These are phyloP conservation scores for Colletotrichum lupini DNA, from an alignment of 2,329 filamentous ascomycete species.

Conservation along the genomic window DNA sequence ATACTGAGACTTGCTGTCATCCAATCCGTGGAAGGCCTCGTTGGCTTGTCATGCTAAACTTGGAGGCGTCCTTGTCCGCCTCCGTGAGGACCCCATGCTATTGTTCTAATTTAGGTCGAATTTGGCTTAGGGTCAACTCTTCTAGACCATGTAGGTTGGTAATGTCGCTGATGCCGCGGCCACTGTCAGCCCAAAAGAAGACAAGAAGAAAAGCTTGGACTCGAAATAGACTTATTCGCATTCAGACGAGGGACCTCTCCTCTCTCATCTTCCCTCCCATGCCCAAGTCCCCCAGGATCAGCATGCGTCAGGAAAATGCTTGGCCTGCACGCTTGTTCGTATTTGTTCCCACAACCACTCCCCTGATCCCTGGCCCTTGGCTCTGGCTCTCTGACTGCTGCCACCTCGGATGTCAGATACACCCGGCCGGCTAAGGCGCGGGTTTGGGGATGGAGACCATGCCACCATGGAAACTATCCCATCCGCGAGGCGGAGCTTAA, in stretches of 20 bases:
- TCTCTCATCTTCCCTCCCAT: not conserved
- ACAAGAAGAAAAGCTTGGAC: not conserved
- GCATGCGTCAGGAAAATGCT: not conserved
- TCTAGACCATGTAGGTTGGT: too few relatives aligned
- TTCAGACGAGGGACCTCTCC: not conserved
- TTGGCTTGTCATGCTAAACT: not conserved
- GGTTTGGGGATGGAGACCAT: not conserved
- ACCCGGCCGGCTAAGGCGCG: not conserved
- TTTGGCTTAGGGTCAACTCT: not conserved
- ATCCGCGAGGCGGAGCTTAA: conserved; percentile 14
- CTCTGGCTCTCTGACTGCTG: not conserved
- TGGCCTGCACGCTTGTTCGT: not conserved
- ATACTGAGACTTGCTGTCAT: not conserved
- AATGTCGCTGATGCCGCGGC: not conserved
- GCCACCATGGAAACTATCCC: not conserved
- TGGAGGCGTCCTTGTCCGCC: not conserved
- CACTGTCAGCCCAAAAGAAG: too few relatives aligned
- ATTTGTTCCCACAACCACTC: not conserved
- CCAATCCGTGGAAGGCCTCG: not conserved
- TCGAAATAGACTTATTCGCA: not conserved
- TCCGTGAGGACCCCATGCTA: not conserved
- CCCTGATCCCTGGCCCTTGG: not conserved
- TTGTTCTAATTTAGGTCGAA: not conserved
- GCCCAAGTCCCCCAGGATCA: not conserved
- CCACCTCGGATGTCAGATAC: conserved; percentile 30